Conservation (phyloP, 164 flowering plant species). For the Pachysandra terminalis region DNA sequence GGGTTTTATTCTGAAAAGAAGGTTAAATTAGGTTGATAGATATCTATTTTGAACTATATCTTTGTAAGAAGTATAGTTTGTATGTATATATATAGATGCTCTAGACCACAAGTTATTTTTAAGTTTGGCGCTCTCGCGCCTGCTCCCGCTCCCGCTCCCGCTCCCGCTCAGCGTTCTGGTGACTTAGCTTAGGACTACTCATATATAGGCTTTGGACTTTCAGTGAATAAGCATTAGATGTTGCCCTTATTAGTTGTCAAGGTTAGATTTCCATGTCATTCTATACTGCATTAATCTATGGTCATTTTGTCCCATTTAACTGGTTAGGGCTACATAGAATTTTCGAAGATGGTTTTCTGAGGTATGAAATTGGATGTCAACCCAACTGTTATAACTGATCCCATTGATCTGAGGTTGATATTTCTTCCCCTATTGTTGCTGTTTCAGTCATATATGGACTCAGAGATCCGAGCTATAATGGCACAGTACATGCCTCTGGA, state of each 20-base stretch:
- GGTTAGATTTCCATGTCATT: no score
- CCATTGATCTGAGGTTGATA: constrained; percentile 1
- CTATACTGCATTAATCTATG: background rate
- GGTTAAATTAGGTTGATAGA: no score
- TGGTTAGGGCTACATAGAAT: background rate
- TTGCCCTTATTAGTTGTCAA: background rate
- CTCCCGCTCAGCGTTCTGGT: no score
- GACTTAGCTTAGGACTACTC: background rate
- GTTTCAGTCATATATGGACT: constrained; percentile 66
- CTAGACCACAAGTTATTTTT: no score
- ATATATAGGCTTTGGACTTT: background rate
- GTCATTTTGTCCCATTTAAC: background rate
- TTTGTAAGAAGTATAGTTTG: no score
- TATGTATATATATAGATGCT: no score
- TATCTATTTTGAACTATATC: no score
- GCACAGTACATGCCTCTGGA: constrained; percentile 88
- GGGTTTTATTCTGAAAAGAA: no score
- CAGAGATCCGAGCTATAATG: constrained; percentile 84
- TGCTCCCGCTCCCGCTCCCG: no score
- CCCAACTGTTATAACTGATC: background rate
- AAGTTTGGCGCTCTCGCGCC: no score
- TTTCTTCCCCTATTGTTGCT: background rate
- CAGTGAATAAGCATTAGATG: no score
- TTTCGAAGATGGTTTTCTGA: background rate
- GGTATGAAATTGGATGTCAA: background rate